Conservation (phyloP, 768 basidiomycete species). For the Glaciozyma antarctica region DNA sequence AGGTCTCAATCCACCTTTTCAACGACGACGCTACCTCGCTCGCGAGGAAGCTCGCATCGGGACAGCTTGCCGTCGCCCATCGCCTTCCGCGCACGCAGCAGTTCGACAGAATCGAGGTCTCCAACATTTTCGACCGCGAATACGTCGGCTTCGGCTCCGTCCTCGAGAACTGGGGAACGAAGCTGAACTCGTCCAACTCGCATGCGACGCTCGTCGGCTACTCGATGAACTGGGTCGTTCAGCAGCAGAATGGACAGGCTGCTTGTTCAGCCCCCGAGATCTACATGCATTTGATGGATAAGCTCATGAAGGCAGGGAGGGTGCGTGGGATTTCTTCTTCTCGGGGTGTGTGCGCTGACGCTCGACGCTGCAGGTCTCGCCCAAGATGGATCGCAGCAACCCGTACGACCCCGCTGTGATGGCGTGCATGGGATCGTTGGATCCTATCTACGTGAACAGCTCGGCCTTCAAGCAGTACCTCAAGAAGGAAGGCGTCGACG, state of each 20-base stretch:
- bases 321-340: background rate
- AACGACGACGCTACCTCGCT: constrained; percentile 44
- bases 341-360: background rate
- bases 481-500: constrained; percentile 35
- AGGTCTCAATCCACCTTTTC: constrained; percentile 40
- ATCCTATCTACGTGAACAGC: background rate
- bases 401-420: background rate
- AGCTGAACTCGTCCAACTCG: constrained; percentile 38
- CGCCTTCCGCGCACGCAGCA: constrained; percentile 9
- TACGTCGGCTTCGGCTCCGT: background rate
- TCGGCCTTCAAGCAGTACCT: constrained; percentile 41
- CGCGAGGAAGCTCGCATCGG: constrained; percentile 40
- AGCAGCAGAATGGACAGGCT: background rate
- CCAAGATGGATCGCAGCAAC: background rate
- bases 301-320: background rate
- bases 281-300: too few species aligned
- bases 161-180: constrained; percentile 43
- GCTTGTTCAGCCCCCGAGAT: too few species aligned
- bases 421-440: background rate
- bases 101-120: constrained; percentile 49
- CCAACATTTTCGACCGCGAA: constrained; percentile 34
- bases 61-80: constrained; percentile 31
- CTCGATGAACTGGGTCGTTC: constrained; percentile 47
- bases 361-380: background rate
- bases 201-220: constrained; percentile 43